A percentile compares a stretch with the other conserved stretches of the same genome.
Evolutionary conservation across 768 basidiomycete species (phyloP).

Genomic region (Lactarius sp.): DNA sequence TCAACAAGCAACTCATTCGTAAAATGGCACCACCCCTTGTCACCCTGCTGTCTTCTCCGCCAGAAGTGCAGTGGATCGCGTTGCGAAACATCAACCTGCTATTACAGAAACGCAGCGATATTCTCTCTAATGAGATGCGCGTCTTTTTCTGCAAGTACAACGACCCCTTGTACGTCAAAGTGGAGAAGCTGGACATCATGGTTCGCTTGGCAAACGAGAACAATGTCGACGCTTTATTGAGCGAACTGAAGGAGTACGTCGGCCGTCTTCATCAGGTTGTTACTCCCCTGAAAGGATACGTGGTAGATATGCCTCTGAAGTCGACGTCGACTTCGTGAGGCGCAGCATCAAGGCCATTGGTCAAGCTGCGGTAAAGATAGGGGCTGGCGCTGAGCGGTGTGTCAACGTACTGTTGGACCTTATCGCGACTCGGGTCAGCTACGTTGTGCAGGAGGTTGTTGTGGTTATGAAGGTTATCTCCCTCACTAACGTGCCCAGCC

Average conservation of each 20-base stretch:
- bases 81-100: slow-evolving; percentile 95
- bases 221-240: slow-evolving; percentile 91
- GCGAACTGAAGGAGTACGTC: slow-evolving; percentile 90
- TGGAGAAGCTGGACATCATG: slow-evolving; percentile 99
- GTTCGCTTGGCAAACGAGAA: slow-evolving; percentile 83
- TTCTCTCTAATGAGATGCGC: slow-evolving; percentile 93
- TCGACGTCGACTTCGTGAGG: slow-evolving; percentile 97
- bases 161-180: slow-evolving; percentile 97
- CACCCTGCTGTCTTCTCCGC: slow-evolving; percentile 91
- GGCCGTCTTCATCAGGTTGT: background rate
- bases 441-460: slow-evolving; percentile 96
- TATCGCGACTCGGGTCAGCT: slow-evolving; percentile 89
- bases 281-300: slow-evolving; percentile 10
- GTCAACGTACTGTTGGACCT: slow-evolving; percentile 91
- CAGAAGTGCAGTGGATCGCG: slow-evolving; percentile 98
- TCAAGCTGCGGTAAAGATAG: slow-evolving; percentile 93
- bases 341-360: slow-evolving; percentile 94
- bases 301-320: slow-evolving; percentile 87
- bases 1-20: slow-evolving; percentile 77
- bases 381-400: slow-evolving; percentile 87
- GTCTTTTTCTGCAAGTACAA: slow-evolving; percentile 99
- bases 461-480: slow-evolving; percentile 91
- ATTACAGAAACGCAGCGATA: slow-evolving; percentile 86
- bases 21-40: slow-evolving; percentile 98
- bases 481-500: too few relatives aligned